These are phyloP conservation scores for Singerocomus rubriflavus DNA, from an alignment of 1,284 basidiomycete species.

Conservation along the genomic window DNA sequence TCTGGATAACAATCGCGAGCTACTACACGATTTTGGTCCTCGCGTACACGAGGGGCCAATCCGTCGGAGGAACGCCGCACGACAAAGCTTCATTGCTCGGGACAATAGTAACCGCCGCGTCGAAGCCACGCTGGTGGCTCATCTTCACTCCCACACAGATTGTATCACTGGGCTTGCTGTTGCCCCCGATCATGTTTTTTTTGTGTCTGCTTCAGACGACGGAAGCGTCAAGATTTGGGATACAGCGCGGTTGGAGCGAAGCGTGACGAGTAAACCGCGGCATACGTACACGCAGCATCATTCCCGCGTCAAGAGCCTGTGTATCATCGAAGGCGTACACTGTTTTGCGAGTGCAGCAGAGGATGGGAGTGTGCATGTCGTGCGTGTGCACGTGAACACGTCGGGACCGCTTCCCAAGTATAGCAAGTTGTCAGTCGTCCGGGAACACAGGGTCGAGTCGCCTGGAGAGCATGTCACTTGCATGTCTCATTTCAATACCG, in stretches of 20 bases:
- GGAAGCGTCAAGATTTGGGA: slow-evolving; percentile 86
- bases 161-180: slow-evolving; percentile 80
- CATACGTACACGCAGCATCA: slow-evolving; percentile 79
- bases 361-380: slow-evolving; percentile 82
- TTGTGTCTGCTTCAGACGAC: slow-evolving; percentile 86
- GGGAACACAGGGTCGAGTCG: slow-evolving; percentile 68
- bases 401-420: slow-evolving; percentile 72
- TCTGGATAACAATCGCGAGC: slow-evolving; percentile 79
- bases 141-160: slow-evolving; percentile 83
- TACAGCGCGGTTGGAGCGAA: slow-evolving; percentile 73
- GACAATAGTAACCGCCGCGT: slow-evolving; percentile 43
- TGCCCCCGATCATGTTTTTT: slow-evolving; percentile 93
- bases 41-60: slow-evolving; percentile 76
- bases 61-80: slow-evolving; percentile 66
- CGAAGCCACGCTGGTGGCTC: slow-evolving; percentile 79
- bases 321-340: slow-evolving; percentile 79
- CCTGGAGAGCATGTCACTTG: slow-evolving; percentile 75
- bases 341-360: slow-evolving; percentile 88
- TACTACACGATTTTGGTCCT: slow-evolving; percentile 88
- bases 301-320: slow-evolving; percentile 76
- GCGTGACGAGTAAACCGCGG: slow-evolving; percentile 68
- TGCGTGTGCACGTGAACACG: slow-evolving; percentile 72
- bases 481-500: slow-evolving; percentile 74
- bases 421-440: slow-evolving; percentile 69
- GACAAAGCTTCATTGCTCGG: slow-evolving; percentile 60